These are phyloP conservation scores for Chloranthus sessilifolius DNA, from an alignment of 164 flowering plant species.

Conservation along the genomic window DNA sequence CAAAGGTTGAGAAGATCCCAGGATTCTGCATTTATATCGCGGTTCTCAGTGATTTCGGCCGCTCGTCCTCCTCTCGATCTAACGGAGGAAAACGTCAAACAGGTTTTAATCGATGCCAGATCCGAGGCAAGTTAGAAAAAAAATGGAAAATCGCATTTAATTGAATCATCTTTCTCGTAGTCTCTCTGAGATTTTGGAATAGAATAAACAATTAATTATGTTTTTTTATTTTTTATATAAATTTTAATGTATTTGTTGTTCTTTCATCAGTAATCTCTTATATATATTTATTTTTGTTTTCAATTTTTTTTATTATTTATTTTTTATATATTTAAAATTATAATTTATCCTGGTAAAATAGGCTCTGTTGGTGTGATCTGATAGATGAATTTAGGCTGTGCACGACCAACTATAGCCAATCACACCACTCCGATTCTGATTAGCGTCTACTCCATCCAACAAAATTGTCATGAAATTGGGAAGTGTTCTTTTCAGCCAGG, in stretches of 20 bases:
- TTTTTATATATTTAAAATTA: too few relatives aligned
- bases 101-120: constrained; percentile 27
- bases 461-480: too few relatives aligned
- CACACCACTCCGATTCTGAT: too few relatives aligned
- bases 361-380: too few relatives aligned
- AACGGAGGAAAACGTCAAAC: constrained; percentile 28
- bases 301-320: not conserved
- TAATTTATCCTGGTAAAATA: too few relatives aligned
- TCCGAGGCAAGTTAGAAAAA: constrained; percentile 12
- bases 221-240: not conserved
- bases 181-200: too few relatives aligned
- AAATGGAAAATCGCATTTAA: not conserved
- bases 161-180: too few relatives aligned
- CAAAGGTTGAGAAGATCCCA: not conserved
- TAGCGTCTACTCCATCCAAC: too few relatives aligned
- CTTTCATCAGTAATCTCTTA: not conserved
- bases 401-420: too few relatives aligned
- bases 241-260: not conserved
- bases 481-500: too few relatives aligned
- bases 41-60: constrained; percentile 9
- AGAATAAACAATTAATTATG: too few relatives aligned
- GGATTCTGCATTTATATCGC: not conserved
- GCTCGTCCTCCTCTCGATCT: constrained; percentile 25
- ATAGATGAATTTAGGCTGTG: too few relatives aligned
- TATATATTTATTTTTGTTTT: not conserved